Conservation (phyloP, 164 flowering plant species). For the Vitis riparia region DNA sequence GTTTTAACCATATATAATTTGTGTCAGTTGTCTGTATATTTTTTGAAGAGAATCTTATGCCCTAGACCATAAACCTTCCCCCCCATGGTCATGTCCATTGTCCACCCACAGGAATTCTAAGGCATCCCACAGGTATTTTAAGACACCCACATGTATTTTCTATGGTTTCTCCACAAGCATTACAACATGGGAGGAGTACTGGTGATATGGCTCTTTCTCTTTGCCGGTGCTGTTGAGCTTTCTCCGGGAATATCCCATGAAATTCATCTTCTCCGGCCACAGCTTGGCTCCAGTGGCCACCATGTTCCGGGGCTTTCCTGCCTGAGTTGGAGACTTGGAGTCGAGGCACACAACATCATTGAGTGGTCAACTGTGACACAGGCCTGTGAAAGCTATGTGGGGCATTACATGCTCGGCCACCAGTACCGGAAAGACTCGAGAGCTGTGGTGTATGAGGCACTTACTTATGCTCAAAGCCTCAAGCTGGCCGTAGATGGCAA, state of each 20-base stretch:
- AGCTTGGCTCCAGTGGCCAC: conserved; percentile 14
- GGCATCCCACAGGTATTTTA: no score
- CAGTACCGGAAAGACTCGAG: conserved; percentile 39
- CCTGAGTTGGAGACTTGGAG: conserved; percentile 48
- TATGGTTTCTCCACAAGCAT: no score
- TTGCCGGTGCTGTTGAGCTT: not conserved
- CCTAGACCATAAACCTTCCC: no score
- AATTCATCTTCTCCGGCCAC: conserved; percentile 30
- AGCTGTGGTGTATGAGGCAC: conserved; percentile 24
- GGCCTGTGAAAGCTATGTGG: conserved; percentile 42
- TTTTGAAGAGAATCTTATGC: no score
- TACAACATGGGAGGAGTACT: no score
- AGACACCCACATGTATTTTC: no score
- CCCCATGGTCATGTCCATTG: no score
- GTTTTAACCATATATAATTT: no score
- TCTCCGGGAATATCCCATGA: not conserved
- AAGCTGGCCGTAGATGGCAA: conserved; percentile 28
- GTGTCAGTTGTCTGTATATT: no score
- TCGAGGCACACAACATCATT: conserved; percentile 45
- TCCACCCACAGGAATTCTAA: no score
- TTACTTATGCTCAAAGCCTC: conserved; percentile 26
- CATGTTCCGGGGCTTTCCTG: conserved; percentile 14
- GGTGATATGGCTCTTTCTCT: not conserved
- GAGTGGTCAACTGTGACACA: conserved; percentile 37
- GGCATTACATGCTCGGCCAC: conserved; percentile 46